Conservation (phyloP, 495 filamentous ascomycete species). For the Letharia lupina region DNA sequence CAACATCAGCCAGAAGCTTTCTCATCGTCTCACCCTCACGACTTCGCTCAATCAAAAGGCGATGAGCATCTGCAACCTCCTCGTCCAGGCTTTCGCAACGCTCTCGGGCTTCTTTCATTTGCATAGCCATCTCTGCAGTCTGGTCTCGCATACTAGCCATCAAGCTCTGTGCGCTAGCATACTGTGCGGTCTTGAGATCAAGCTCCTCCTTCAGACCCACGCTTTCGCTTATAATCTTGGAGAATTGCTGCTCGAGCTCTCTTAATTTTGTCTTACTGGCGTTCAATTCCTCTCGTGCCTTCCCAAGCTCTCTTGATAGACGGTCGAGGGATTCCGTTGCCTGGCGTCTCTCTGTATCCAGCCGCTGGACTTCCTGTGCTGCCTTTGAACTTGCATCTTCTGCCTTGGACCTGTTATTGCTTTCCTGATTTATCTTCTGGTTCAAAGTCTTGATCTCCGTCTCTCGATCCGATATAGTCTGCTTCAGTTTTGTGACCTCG, state of each 20-base stretch:
- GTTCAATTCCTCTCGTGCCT: slow-evolving; percentile 59
- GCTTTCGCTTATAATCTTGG: slow-evolving; percentile 55
- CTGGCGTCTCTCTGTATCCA: slow-evolving; percentile 71
- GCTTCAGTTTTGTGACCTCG: slow-evolving; percentile 62
- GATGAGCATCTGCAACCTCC: slow-evolving; percentile 79
- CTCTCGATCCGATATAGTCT: slow-evolving; percentile 61
- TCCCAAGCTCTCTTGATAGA: slow-evolving; percentile 55
- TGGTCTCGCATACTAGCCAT: slow-evolving; percentile 92
- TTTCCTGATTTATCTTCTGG: slow-evolving; percentile 67
- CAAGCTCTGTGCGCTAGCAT: slow-evolving; percentile 72
- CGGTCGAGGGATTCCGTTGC: slow-evolving; percentile 63
- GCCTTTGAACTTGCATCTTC: slow-evolving; percentile 67
- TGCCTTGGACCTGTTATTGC: slow-evolving; percentile 56
- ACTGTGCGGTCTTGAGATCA: slow-evolving; percentile 75
- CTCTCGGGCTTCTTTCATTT: slow-evolving; percentile 81
- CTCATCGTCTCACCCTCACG: slow-evolving; percentile 95
- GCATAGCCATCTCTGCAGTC: slow-evolving; percentile 75
- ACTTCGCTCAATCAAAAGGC: slow-evolving; percentile 83
- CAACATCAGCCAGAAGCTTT: slow-evolving; percentile 75
- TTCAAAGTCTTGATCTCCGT: slow-evolving; percentile 66
- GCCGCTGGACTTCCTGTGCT: slow-evolving; percentile 64
- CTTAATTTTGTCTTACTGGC: slow-evolving; percentile 52
- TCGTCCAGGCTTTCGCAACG: slow-evolving; percentile 86
- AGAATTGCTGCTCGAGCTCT: slow-evolving; percentile 62
- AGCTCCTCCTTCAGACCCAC: slow-evolving; percentile 68